Percentiles rank a stretch among this genome's conserved stretches.
These are phyloP conservation scores for Eremochloa ophiuroides DNA, from an alignment of 176 grass and related monocot genomes.

Conservation along the genomic window DNA sequence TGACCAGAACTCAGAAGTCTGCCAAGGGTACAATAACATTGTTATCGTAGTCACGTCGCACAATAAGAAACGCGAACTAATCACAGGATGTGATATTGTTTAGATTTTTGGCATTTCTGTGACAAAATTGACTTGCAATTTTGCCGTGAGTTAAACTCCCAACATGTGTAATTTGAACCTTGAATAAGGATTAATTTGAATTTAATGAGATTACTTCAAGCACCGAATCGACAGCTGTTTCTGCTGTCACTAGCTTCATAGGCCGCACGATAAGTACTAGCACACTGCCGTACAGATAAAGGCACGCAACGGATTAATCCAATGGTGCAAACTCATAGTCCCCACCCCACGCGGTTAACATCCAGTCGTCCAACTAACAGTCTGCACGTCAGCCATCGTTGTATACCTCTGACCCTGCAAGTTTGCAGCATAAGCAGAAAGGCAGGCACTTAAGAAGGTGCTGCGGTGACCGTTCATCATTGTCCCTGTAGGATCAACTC, in stretches of 20 bases:
- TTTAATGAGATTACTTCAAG: not conserved
- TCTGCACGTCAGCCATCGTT: not conserved
- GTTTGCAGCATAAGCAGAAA: no score
- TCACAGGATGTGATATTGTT: no score
- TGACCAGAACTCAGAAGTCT: no score
- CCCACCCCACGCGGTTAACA: not conserved
- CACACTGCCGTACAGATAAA: not conserved
- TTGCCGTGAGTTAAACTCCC: not conserved
- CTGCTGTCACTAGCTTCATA: not conserved
- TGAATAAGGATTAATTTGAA: not conserved
- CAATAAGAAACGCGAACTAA: no score
- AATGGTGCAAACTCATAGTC: not conserved
- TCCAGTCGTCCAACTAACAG: not conserved
- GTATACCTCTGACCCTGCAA: no score
- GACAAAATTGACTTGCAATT: not conserved
- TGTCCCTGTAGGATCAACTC: constrained; percentile 23
- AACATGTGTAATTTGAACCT: not conserved
- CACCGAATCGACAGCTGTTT: not conserved
- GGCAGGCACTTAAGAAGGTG: not conserved
- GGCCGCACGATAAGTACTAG: not conserved
- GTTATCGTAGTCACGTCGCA: no score
- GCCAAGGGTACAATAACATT: no score
- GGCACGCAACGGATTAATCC: not conserved
- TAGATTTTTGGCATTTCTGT: not conserved
- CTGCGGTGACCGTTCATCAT: not conserved